These are phyloP conservation scores for Suhomyces sp. DNA, from an alignment of 805 yeast genomes.

Conservation along the genomic window DNA sequence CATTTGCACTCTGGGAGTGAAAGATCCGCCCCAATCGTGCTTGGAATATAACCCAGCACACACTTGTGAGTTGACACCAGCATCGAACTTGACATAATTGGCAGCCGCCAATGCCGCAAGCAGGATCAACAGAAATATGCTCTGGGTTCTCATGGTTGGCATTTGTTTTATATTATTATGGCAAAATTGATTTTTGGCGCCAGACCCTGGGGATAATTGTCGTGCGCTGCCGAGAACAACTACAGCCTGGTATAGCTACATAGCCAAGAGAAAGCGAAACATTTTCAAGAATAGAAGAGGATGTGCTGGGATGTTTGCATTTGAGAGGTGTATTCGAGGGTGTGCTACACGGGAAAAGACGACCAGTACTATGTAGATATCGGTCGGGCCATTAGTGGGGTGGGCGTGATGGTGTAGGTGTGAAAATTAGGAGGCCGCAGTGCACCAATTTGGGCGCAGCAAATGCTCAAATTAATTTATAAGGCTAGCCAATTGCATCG, in stretches of 20 bases:
- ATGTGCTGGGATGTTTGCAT: too few species aligned
- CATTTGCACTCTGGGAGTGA: slow-evolving; percentile 50
- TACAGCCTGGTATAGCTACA: background rate
- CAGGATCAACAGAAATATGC: background rate
- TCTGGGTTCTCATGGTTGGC: background rate
- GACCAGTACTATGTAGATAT: background rate
- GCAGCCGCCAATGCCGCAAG: slow-evolving; percentile 20
- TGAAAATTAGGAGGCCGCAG: background rate
- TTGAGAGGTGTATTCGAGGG: too few species aligned
- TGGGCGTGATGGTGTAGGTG: background rate
- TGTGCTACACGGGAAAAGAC: background rate
- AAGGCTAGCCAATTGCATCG: background rate
- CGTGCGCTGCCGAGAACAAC: background rate
- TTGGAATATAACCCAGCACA: slow-evolving; percentile 91
- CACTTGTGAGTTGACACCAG: slow-evolving; percentile 51
- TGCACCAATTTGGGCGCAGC: background rate
- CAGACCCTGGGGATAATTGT: background rate
- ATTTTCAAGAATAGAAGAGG: background rate
- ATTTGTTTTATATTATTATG: background rate
- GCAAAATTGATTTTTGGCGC: slow-evolving; percentile 2
- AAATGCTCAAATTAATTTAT: background rate
- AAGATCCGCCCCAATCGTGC: slow-evolving; percentile 81
- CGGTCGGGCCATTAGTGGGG: background rate
- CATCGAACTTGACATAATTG: slow-evolving; percentile 49
- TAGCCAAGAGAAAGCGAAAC: background rate